Percentiles rank a stretch among this genome's conserved stretches.
These are phyloP conservation scores for Scedosporium minutisporum DNA, from an alignment of 2,329 filamentous ascomycete genomes.

Conservation along the genomic window DNA sequence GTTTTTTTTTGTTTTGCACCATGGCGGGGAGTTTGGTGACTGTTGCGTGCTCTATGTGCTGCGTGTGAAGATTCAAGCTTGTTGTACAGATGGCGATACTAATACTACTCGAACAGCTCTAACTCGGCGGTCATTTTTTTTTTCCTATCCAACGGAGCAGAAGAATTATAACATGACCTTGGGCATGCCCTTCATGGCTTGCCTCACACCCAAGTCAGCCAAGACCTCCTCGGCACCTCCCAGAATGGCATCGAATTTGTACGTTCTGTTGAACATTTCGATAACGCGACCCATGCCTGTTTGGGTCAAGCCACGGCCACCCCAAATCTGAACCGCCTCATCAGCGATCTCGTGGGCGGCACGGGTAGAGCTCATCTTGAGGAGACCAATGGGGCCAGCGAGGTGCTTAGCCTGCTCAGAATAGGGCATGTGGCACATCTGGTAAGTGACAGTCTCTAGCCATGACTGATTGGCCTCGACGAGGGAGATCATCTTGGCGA, in stretches of 20 bases:
- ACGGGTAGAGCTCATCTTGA: slow-evolving; percentile 71
- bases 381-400: slow-evolving; percentile 69
- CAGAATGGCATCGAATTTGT: slow-evolving; percentile 72
- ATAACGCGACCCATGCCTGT: slow-evolving; percentile 74
- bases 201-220: slow-evolving; percentile 70
- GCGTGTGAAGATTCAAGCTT: background rate
- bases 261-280: slow-evolving; percentile 75
- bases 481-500: slow-evolving; percentile 79
- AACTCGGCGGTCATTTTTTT: background rate
- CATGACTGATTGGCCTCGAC: slow-evolving; percentile 77
- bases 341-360: slow-evolving; percentile 77
- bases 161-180: slow-evolving; percentile 62
- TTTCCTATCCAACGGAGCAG: background rate
- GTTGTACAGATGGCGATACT: background rate
- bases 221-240: slow-evolving; percentile 79
- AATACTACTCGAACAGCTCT: background rate
- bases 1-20: background rate
- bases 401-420: slow-evolving; percentile 64
- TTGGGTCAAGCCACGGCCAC: slow-evolving; percentile 70
- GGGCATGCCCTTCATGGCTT: slow-evolving; percentile 76
- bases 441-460: slow-evolving; percentile 76
- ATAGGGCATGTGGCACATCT: slow-evolving; percentile 82
- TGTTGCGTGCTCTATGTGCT: background rate
- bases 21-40: background rate
- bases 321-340: slow-evolving; percentile 77